Evolutionary conservation across 2,329 filamentous ascomycete genomes (phyloP).

Genomic region (Curvularia hawaiiensis): DNA sequence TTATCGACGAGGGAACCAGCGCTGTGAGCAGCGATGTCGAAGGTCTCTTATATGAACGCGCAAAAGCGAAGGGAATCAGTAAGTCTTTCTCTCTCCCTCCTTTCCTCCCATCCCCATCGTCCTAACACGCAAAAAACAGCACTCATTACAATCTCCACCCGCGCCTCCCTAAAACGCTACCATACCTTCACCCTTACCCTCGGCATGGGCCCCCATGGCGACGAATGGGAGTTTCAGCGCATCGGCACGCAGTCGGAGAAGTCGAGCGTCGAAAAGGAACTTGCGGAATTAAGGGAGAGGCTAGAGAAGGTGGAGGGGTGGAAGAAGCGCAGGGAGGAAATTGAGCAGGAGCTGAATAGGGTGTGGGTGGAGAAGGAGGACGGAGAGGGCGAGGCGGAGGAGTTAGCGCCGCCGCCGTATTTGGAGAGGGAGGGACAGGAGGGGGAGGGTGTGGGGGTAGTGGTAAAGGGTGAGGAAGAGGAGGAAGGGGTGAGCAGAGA

Average conservation of each 20-base stretch:
- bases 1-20: constrained; percentile 94
- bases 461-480: neutral
- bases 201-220: constrained; percentile 78
- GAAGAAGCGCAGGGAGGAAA: constrained; percentile 77
- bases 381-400: constrained; percentile 25
- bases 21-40: constrained; percentile 95
- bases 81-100: constrained; percentile 50
- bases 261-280: constrained; percentile 87
- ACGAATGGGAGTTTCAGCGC: constrained; percentile 89
- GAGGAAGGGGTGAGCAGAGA: neutral
- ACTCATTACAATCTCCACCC: constrained; percentile 92
- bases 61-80: constrained; percentile 94
- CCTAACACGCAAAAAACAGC: constrained; percentile 55
- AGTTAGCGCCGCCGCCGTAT: constrained; percentile 47
- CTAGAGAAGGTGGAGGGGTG: constrained; percentile 82
- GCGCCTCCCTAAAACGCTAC: constrained; percentile 92
- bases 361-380: constrained; percentile 59
- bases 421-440: constrained; percentile 22
- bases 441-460: neutral
- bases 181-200: constrained; percentile 90
- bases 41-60: constrained; percentile 87
- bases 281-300: constrained; percentile 80
- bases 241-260: constrained; percentile 96
- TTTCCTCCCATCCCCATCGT: neutral
- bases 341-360: constrained; percentile 77